phyloP scores from a whole-genome alignment of 164 flowering plant species.

The Aristolochia fimbriata region DNA sequence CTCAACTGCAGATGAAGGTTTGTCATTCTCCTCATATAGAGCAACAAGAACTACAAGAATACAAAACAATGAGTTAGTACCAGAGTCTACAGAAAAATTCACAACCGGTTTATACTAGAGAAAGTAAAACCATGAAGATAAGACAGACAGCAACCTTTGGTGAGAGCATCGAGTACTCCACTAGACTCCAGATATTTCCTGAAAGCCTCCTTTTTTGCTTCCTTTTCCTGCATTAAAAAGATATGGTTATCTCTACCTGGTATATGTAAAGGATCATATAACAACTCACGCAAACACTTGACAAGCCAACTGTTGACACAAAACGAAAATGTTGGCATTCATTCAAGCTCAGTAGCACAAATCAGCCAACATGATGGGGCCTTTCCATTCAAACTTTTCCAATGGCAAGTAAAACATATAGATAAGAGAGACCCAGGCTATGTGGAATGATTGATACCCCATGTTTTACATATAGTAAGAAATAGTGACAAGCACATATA shows the following conservation, averaged over 20 bases:
- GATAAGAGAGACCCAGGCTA: too few relatives aligned
- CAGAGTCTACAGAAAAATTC: neutral
- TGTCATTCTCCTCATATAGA: conserved; percentile 86
- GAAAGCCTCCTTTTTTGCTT: conserved; percentile 92
- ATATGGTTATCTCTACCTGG: neutral
- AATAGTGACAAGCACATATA: too few relatives aligned
- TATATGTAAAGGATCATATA: too few relatives aligned
- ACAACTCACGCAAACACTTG: too few relatives aligned
- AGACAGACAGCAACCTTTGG: conserved; percentile 50
- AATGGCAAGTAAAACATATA: too few relatives aligned
- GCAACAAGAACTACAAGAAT: conserved; percentile 69
- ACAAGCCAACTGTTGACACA: too few relatives aligned
- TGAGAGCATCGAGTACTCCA: conserved; percentile 92
- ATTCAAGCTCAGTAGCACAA: too few relatives aligned
- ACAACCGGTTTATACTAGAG: neutral
- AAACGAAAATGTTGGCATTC: too few relatives aligned
- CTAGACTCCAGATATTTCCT: conserved; percentile 90
- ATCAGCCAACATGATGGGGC: too few relatives aligned
- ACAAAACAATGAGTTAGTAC: neutral
- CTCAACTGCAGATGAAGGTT: conserved; percentile 88
- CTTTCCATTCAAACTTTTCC: too few relatives aligned
- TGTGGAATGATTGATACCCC: too few relatives aligned
- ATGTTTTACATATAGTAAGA: too few relatives aligned
- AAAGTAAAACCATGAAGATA: neutral
- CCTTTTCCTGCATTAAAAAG: conserved; percentile 56